phyloP scores from a whole-genome alignment of 176 grass and related monocot genomes.

The Oryza punctata region DNA sequence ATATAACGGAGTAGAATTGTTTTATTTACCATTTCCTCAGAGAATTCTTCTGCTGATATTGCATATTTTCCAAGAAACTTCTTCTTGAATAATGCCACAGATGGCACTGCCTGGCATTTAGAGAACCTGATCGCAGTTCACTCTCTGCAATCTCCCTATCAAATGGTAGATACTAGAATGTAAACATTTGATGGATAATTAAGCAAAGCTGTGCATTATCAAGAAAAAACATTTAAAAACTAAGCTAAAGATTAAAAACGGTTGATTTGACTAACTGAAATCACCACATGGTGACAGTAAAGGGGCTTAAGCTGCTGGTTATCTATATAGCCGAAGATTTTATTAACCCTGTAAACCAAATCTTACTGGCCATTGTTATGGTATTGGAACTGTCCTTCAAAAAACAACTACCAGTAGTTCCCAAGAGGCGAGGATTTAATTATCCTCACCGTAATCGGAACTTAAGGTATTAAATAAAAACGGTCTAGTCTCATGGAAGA shows the following conservation, averaged over 20 bases:
- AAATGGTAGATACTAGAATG: conserved; percentile 30
- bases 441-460: background rate
- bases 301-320: background rate
- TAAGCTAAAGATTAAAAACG: conserved; percentile 15
- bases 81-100: conserved; percentile 78
- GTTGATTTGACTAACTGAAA: conserved; percentile 10
- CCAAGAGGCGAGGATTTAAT: background rate
- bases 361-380: conserved; percentile 14
- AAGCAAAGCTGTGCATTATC: background rate
- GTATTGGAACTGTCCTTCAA: background rate
- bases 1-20: background rate
- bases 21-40: conserved; percentile 76
- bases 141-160: conserved; percentile 70
- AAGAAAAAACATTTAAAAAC: conserved; percentile 1
- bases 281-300: conserved; percentile 4
- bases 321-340: conserved; percentile 17
- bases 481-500: background rate
- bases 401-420: background rate
- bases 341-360: background rate
- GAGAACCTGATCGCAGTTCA: conserved; percentile 61
- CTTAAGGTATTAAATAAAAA: conserved; percentile 34
- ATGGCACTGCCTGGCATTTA: conserved; percentile 49
- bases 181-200: conserved; percentile 6
- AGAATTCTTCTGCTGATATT: conserved; percentile 92
- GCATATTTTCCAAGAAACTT: conserved; percentile 90